These are phyloP conservation scores for Drechslera avenae DNA, from an alignment of 2,329 filamentous ascomycete genomes.

Conservation along the genomic window DNA sequence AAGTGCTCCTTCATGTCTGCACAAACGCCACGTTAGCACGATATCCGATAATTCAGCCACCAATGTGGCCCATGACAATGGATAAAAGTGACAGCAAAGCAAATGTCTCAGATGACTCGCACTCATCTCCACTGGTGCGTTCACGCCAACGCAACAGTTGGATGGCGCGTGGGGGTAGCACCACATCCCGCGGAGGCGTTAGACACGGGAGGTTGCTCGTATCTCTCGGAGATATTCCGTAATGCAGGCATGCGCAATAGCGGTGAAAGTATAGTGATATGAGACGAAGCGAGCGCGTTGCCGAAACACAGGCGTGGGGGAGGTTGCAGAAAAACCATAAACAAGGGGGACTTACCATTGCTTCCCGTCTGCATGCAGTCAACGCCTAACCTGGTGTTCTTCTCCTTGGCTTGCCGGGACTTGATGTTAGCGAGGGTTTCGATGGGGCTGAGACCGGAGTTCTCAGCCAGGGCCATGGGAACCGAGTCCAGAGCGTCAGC, in stretches of 20 bases:
- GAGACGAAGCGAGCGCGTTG: slow-evolving; percentile 10
- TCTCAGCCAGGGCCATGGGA: slow-evolving; percentile 96
- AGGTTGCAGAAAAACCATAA: slow-evolving; percentile 8
- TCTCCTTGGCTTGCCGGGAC: slow-evolving; percentile 91
- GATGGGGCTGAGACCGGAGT: slow-evolving; percentile 94
- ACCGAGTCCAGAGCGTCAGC: slow-evolving; percentile 91
- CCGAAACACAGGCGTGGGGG: slow-evolving; percentile 4
- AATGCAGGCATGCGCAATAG: slow-evolving; percentile 14
- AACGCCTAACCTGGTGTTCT: slow-evolving; percentile 79
- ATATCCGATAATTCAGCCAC: slow-evolving; percentile 17
- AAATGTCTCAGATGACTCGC: slow-evolving; percentile 15
- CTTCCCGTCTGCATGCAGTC: slow-evolving; percentile 96
- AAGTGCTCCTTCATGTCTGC: slow-evolving; percentile 95
- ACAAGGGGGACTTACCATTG: slow-evolving; percentile 66
- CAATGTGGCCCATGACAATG: slow-evolving; percentile 9
- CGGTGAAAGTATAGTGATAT: slow-evolving; percentile 16
- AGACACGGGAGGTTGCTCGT: slow-evolving; percentile 20
- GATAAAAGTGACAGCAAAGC: slow-evolving; percentile 13
- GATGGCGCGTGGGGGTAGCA: slow-evolving; percentile 26
- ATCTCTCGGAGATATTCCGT: slow-evolving; percentile 10
- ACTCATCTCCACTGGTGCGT: slow-evolving; percentile 14
- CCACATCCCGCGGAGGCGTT: slow-evolving; percentile 29
- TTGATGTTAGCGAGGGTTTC: slow-evolving; percentile 94
- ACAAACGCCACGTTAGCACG: slow-evolving; percentile 32
- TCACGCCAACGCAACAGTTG: slow-evolving; percentile 18